Percentiles rank a stretch among this genome's conserved stretches.
These are phyloP conservation scores for Cladorrhinum sp. DNA, from an alignment of 2,329 filamentous ascomycete species.

Conservation along the genomic window DNA sequence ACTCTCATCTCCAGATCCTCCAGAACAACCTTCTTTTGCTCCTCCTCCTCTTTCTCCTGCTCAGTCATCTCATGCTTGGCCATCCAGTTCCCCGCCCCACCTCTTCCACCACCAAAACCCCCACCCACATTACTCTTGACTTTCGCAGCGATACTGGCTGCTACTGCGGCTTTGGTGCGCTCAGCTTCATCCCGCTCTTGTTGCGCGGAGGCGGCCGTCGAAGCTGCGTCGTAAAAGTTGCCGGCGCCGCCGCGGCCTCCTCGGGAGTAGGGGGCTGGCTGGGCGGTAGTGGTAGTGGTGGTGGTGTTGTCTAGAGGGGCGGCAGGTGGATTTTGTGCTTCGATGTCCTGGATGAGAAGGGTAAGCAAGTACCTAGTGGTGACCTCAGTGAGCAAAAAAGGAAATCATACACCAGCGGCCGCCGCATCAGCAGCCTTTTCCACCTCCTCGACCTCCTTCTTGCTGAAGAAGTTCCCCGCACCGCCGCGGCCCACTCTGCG, in stretches of 20 bases:
- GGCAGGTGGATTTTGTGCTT: constrained; percentile 30
- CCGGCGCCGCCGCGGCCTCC: constrained; percentile 61
- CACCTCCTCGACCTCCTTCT: constrained; percentile 49
- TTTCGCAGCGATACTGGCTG: constrained; percentile 28
- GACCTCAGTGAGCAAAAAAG: not conserved
- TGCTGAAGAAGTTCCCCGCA: constrained; percentile 59
- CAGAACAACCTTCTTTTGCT: constrained; percentile 33
- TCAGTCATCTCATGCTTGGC: constrained; percentile 25
- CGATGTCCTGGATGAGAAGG: constrained; percentile 29
- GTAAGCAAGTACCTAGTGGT: constrained; percentile 1
- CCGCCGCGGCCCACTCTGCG: constrained; percentile 58
- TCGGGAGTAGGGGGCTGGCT: constrained; percentile 35
- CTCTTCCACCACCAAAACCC: constrained; percentile 43
- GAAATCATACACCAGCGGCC: constrained; percentile 14
- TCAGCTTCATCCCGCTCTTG: constrained; percentile 34
- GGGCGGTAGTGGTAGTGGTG: constrained; percentile 3
- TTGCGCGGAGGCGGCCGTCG: constrained; percentile 30
- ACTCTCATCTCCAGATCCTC: constrained; percentile 43
- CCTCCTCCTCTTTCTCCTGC: constrained; percentile 28
- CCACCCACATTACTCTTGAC: constrained; percentile 22
- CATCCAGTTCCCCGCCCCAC: constrained; percentile 57
- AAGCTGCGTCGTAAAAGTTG: constrained; percentile 49
- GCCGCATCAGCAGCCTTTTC: constrained; percentile 27
- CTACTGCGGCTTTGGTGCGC: constrained; percentile 35
- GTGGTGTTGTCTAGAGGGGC: constrained; percentile 11